Evolutionary conservation across 2,329 filamentous ascomycete species (phyloP).

Genomic region (Penicillium sp.): DNA sequence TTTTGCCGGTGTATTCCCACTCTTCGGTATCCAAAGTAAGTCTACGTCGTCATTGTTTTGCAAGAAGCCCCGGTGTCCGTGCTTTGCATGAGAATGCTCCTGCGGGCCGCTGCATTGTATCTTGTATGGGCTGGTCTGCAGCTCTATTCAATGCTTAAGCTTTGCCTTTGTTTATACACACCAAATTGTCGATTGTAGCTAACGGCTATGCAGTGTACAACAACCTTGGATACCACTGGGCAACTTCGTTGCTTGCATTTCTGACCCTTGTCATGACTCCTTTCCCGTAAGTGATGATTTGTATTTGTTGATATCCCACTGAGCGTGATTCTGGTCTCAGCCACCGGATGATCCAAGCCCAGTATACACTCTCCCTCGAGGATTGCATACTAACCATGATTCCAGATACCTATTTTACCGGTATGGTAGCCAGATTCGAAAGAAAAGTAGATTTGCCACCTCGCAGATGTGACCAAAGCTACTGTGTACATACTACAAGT

Average conservation of each 20-base stretch:
- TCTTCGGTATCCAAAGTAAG: slow-evolving; percentile 66
- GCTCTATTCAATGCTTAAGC: background rate
- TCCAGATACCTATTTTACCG: slow-evolving; percentile 48
- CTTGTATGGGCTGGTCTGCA: slow-evolving; percentile 8
- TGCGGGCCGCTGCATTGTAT: slow-evolving; percentile 14
- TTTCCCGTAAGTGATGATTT: slow-evolving; percentile 45
- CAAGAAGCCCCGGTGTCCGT: slow-evolving; percentile 6
- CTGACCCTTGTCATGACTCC: slow-evolving; percentile 47
- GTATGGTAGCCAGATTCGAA: slow-evolving; percentile 45
- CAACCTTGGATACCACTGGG: slow-evolving; percentile 50
- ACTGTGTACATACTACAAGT: slow-evolving; percentile 8
- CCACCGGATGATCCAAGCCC: background rate
- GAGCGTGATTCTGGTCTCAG: slow-evolving; percentile 2
- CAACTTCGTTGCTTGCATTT: slow-evolving; percentile 47
- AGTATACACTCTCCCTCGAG: background rate
- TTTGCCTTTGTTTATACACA: background rate
- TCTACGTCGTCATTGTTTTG: slow-evolving; percentile 10
- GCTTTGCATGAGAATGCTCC: slow-evolving; percentile 12
- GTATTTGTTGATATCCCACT: slow-evolving; percentile 3
- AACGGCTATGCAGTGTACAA: slow-evolving; percentile 46
- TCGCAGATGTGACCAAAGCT: slow-evolving; percentile 23
- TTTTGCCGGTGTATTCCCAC: slow-evolving; percentile 77
- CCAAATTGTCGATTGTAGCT: slow-evolving; percentile 16
- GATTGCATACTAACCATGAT: slow-evolving; percentile 1
- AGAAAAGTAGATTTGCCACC: slow-evolving; percentile 43